Percentiles rank a stretch among this genome's conserved stretches.
phyloP scores from a whole-genome alignment of 2,329 filamentous ascomycete genomes.

The Bertia moriformis region DNA sequence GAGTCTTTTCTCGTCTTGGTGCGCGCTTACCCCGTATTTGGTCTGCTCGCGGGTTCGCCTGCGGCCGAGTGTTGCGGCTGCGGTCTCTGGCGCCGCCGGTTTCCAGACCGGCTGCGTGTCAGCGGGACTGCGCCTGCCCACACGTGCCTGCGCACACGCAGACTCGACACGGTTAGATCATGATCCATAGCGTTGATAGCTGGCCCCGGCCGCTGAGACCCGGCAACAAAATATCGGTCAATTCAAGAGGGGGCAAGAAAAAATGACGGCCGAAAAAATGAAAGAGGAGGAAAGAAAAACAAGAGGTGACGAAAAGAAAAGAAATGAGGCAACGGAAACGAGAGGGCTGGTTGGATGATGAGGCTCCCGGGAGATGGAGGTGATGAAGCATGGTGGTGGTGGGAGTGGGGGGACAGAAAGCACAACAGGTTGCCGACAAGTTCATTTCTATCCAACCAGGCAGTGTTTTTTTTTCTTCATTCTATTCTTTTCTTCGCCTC shows the following conservation, averaged over 20 bases:
- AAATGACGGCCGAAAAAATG: no score
- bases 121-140: neutral
- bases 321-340: no score
- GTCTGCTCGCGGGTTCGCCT: neutral
- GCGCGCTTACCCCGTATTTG: neutral
- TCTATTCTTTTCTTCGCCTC: no score
- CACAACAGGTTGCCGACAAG: no score
- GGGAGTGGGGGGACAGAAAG: no score
- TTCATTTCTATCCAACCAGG: no score
- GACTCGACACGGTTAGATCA: neutral
- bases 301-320: neutral
- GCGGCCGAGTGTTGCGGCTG: neutral
- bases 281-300: neutral
- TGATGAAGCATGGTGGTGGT: no score
- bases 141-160: neutral
- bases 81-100: neutral
- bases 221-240: neutral
- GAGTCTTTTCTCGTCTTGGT: neutral
- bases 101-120: neutral
- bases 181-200: neutral
- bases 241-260: no score
- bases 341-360: no score
- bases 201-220: neutral
- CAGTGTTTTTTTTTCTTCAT: no score
- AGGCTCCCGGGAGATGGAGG: no score